Base-by-base conservation (phyloP, 1,284 basidiomycete genomes). In the Cronartium ribicola region DNA sequence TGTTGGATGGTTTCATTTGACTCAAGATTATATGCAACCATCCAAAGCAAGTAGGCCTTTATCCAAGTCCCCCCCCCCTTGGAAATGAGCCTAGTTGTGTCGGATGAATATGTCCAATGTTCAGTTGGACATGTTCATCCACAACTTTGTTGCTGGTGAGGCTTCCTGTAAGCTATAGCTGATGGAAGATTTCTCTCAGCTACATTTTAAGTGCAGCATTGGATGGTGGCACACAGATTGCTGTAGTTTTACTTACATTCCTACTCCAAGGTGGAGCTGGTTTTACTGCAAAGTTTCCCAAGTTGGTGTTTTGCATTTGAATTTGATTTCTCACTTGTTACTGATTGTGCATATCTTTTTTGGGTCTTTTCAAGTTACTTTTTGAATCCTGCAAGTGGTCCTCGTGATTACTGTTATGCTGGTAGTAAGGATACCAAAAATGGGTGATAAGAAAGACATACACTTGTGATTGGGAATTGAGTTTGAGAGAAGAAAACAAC, bases 121-220 rank as follows among this genome's bases (percentile, higher is more conserved):
- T 29, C 29, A 29, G 29, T 29, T 29, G 29, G 2, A 29, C 29
- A 29, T 29, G 29, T 29, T 29, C 2, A 29, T 29, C 2, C 29
- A 29, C 29, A 29, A 29, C 29, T 29, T 29, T 29, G 29, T 29
- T 29, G 29, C 29, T 29, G 29, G 29, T 29, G 29, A 29, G 29
- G 29, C 29, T 29, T 29, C 29, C 29, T 29, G 29, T 29, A 29
- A 29, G 29, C 29, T 29, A 29, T 55, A n/a, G 29, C 29, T 55
- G 17, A n/a, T n/a, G 29, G n/a, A 3, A 55, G 1, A 6, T 10
- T 13, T 44, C 11, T 41, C 60, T 10, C 41, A 73, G 71, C 65
- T 73, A 73, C 44, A 66, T 73, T 5, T 14, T 73, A 40, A 73
- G 71, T 62, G 71, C 71, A 37, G 71, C 71, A 59, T 57, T 73